Base-by-base conservation (phyloP, 345 rosid species). In the Eucalyptus dawsonii region DNA sequence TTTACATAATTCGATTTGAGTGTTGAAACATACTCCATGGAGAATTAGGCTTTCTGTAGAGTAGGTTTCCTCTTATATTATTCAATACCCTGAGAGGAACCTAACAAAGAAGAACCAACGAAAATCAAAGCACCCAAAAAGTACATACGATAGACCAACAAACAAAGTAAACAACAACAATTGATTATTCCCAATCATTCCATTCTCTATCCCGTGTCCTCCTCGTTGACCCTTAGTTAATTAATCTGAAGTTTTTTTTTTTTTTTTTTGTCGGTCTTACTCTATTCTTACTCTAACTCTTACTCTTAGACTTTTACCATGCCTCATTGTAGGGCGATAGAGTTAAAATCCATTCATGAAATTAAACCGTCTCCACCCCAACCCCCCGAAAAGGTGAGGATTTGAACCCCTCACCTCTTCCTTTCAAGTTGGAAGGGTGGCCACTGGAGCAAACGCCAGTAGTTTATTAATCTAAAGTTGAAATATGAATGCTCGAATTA, bases 161-260 rank as follows among this genome's bases (percentile, higher is more conserved):
- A 65, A 15, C 21, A n/a, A 65, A 65, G 5, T n/a, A 65, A n/a
- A 65, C 76, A 65, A 15, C 40, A n/a, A n/a, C 34, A 65, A n/a
- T n/a, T 4, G 21, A 14, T 65, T 65, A 65, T 65, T n/a, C 34
- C 76, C 76, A 8, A n/a, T 60, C 69, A 15, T 65, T 65, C 34
- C 21, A 65, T 65, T 8, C 76, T 7, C 10, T 1, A 15, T n/a
- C 21, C 76, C 4, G 21, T n/a, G 40, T n/a, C 76, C 37, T 65
- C 76, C 37, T n/a, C 2, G 21, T 65, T 6, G 9, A n/a, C 37
- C 42, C 96, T 93, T 88, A 93, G 10, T 90, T 91, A 91, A 86
- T 95, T 94, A 89, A 92, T 92, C 87, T 49, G 50, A 49, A 47
- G 14, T 49, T 47, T 47, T 47, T 47, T 45, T 45, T 47, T 47